A percentile compares a stretch with the other conserved stretches of the same genome.
Conservation (phyloP, 345 rosid species). For the Pugionium cornutum region DNA sequence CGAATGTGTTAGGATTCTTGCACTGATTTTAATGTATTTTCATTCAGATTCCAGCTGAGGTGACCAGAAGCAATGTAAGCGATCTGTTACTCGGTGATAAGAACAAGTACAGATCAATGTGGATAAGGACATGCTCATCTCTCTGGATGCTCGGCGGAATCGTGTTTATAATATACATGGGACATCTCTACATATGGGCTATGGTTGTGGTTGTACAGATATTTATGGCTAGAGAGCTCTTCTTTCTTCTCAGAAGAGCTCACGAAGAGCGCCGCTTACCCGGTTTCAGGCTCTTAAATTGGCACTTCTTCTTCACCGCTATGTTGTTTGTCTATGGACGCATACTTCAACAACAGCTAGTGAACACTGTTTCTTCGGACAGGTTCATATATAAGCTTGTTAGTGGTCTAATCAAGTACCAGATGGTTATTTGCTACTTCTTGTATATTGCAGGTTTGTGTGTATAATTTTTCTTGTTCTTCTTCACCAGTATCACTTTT, state of each 20-base stretch:
- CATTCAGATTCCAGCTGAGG: conserved; percentile 44
- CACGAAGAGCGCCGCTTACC: conserved; percentile 80
- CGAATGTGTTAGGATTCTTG: neutral
- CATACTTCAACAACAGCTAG: conserved; percentile 84
- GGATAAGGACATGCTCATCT: conserved; percentile 74
- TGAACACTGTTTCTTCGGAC: conserved; percentile 80
- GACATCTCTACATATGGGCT: conserved; percentile 86
- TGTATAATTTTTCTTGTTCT: neutral
- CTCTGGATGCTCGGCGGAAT: conserved; percentile 89
- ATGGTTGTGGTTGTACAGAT: conserved; percentile 88
- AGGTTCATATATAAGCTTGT: conserved; percentile 73
- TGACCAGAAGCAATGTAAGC: conserved; percentile 61
- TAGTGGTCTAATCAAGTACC: conserved; percentile 82
- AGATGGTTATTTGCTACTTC: conserved; percentile 86
- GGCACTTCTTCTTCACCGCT: conserved; percentile 97
- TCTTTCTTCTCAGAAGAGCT: conserved; percentile 74
- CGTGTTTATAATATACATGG: conserved; percentile 72
- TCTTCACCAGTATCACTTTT: neutral
- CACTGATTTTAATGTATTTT: neutral
- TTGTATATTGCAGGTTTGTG: conserved; percentile 80
- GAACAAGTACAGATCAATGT: conserved; percentile 72
- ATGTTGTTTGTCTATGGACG: conserved; percentile 95
- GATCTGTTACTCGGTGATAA: conserved; percentile 61
- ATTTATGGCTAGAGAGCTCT: conserved; percentile 87
- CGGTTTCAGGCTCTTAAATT: conserved; percentile 80